Percentiles rank a stretch among this genome's conserved stretches.
Conservation (phyloP, 805 yeast genomes). For the Barnettozyma vustinii region DNA sequence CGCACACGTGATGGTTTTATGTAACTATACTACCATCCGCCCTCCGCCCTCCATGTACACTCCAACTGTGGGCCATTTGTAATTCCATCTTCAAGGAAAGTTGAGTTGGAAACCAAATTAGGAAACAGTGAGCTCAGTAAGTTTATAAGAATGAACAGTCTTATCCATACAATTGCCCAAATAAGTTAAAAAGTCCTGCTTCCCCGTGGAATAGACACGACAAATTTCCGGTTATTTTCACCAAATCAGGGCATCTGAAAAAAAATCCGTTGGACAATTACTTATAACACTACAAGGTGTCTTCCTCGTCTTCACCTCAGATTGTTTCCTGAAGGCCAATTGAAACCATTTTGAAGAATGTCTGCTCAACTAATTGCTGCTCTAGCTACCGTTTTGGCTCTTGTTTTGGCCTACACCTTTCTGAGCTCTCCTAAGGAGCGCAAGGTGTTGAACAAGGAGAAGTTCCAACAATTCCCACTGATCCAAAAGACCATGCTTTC, state of each 20-base stretch:
- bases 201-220: not conserved
- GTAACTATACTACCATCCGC: too few relatives aligned
- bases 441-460: conserved; percentile 53
- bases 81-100: too few relatives aligned
- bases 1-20: not conserved
- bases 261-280: not conserved
- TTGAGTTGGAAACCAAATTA: too few relatives aligned
- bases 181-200: not conserved
- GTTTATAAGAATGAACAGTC: not conserved
- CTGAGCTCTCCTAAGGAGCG: conserved; percentile 10
- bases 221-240: not conserved
- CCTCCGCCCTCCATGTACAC: too few relatives aligned
- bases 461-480: conserved; percentile 74
- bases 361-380: conserved; percentile 6
- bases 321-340: not conserved
- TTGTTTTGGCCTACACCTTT: conserved; percentile 10
- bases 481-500: conserved; percentile 68
- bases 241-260: not conserved
- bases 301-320: not conserved
- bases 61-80: too few relatives aligned
- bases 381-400: conserved; percentile 12
- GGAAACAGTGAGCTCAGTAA: too few relatives aligned
- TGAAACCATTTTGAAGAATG: not conserved
- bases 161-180: not conserved
- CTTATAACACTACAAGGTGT: not conserved